Evolutionary conservation across 2,329 filamentous ascomycete species (phyloP), one percentile per base, ranked within the genome.

Genomic region (Aspergillus fructus): DNA sequence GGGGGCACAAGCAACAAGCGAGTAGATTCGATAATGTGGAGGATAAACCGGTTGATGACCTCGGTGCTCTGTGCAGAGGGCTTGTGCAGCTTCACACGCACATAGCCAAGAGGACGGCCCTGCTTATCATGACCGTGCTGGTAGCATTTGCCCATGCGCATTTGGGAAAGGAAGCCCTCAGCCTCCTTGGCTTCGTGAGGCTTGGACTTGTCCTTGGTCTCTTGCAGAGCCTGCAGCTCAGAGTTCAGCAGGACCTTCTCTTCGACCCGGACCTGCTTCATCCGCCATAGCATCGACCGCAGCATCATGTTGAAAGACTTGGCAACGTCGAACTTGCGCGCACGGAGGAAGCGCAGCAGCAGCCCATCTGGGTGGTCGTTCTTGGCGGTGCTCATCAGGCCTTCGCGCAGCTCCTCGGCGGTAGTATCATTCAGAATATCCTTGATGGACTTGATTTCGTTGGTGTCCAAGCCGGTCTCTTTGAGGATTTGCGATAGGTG

Each of bases 11-110:
- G 77, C 55, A 94, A 78, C 78, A 97, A 84, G 53, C 93, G 85
- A n/a, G 90, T 89, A 15, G 91, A 94, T 78, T 99, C 94, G 63
- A 97, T 97, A 42, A 91, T 82, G 72, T 91, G 96, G 30, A 97
- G 89, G 1, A 93, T 97, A 72, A 90, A 96, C 63, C 87, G 84
- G 73, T 97, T 93, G 56, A 97, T 74, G 67, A 86, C 88, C 71
- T 89, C 85, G 70, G 94, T 90, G 40, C 82, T 88, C 77, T 97
- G 91, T 65, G 96, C 91, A n/a, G 90, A 91, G 49, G 87, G 86
- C 65, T 83, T 88, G 73, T 97, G 93, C 60, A 96, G 74, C 37
- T 90, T 83, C 39, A 90, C 92, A 56, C 90, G 82, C 13, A 97
- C 89, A 62, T 92, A 82, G 69, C 91, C 94, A 67, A 96, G 87